Evolutionary conservation across 257 asterid genomes (phyloP).

Genomic region (Jacaranda mimosifolia): DNA sequence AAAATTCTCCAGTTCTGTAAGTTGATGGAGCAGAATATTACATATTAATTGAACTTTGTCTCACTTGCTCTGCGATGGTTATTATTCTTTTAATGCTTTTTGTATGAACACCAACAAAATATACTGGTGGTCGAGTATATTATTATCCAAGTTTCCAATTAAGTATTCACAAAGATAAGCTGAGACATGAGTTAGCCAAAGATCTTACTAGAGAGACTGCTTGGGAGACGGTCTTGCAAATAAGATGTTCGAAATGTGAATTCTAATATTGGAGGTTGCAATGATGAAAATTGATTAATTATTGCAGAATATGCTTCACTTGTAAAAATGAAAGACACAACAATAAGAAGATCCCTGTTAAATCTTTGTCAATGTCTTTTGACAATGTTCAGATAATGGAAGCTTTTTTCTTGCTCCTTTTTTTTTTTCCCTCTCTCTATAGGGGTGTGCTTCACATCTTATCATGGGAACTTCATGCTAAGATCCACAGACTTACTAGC

Average conservation of each 20-base stretch:
- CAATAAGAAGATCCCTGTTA: background rate
- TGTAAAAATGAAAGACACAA: background rate
- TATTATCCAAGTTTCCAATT: slow-evolving; percentile 81
- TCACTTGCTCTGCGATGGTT: slow-evolving; percentile 9
- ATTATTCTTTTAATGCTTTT: slow-evolving; percentile 30
- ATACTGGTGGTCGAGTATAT: slow-evolving; percentile 94
- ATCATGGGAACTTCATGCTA: slow-evolving; percentile 95
- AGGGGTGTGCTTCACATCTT: slow-evolving; percentile 91
- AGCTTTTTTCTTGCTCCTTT: background rate
- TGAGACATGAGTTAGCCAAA: slow-evolving; percentile 79
- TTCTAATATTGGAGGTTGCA: slow-evolving; percentile 13
- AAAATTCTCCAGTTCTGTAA: background rate
- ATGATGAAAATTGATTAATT: slow-evolving; percentile 20
- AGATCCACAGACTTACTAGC: slow-evolving; percentile 91
- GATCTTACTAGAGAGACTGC: slow-evolving; percentile 95
- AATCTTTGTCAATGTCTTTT: background rate
- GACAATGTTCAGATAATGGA: slow-evolving; percentile 31
- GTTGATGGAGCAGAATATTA: slow-evolving; percentile 11
- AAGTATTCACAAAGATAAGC: slow-evolving; percentile 62
- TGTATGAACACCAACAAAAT: slow-evolving; percentile 88
- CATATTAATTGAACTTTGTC: background rate
- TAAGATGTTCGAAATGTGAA: slow-evolving; percentile 91
- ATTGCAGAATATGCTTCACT: background rate
- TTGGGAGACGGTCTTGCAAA: slow-evolving; percentile 95
- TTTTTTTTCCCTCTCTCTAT: too few species aligned